A percentile compares a stretch with the other conserved stretches of the same genome.
Conservation (phyloP, 2,329 filamentous ascomycete species). For the Fusarium xylarioides region DNA sequence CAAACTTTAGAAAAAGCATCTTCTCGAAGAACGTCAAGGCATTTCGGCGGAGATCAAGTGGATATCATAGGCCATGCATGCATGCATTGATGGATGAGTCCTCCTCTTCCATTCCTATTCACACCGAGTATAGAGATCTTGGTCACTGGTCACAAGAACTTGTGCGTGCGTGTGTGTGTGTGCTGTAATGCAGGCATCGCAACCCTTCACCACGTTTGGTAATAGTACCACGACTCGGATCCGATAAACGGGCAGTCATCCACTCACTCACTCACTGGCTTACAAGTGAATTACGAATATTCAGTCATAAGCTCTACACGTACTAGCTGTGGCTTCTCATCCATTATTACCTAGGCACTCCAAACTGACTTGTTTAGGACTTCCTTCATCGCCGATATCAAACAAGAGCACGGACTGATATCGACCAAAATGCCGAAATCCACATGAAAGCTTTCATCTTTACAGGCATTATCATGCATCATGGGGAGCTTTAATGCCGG, state of each 20-base stretch:
- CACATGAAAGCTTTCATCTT: neutral
- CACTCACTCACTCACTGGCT: neutral
- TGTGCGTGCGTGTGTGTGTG: neutral
- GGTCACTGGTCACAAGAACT: neutral
- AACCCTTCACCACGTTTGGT: neutral
- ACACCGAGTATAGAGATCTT: neutral
- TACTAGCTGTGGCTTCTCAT: neutral
- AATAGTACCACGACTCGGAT: neutral
- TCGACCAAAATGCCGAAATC: neutral
- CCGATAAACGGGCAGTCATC: conserved; percentile 6
- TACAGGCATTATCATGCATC: neutral
- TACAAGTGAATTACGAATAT: conserved; percentile 6
- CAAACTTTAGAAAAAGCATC: neutral
- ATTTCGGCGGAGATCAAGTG: neutral
- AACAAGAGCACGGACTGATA: neutral
- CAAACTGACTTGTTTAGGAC: neutral
- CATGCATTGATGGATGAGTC: neutral
- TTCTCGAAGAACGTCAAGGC: neutral
- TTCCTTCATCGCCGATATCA: neutral
- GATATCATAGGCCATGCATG: neutral
- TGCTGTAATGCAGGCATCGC: neutral
- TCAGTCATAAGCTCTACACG: neutral
- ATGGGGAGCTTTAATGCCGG: conserved; percentile 4
- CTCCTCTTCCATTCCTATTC: neutral
- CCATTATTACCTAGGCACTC: neutral